Conservation (phyloP, 768 basidiomycete species). For the Russula foetens region DNA sequence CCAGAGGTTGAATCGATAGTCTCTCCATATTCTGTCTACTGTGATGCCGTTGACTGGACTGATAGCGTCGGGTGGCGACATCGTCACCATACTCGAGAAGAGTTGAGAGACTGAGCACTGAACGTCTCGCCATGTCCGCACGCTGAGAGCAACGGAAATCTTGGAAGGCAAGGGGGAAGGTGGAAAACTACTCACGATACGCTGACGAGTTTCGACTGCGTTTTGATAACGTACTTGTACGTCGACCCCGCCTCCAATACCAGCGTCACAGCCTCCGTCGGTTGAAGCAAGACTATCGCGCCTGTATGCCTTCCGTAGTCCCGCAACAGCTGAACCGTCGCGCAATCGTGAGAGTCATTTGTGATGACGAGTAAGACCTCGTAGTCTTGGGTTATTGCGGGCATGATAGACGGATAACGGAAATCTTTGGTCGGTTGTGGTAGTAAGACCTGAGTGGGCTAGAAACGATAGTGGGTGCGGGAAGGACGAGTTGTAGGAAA, state of each 20-base stretch:
- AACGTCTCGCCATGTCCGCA: slow-evolving; percentile 58
- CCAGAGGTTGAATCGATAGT: slow-evolving; percentile 59
- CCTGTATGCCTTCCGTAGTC: slow-evolving; percentile 53
- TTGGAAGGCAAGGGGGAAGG: neutral
- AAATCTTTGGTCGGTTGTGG: slow-evolving; percentile 36
- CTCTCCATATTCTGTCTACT: slow-evolving; percentile 60
- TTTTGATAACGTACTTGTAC: slow-evolving; percentile 64
- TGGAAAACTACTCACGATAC: slow-evolving; percentile 48
- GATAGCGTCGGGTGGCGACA: slow-evolving; percentile 28
- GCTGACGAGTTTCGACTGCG: slow-evolving; percentile 54
- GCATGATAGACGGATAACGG: slow-evolving; percentile 36
- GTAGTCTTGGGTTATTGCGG: slow-evolving; percentile 48
- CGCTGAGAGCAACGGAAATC: slow-evolving; percentile 31
- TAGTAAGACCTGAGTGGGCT: slow-evolving; percentile 3
- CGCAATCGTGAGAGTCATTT: slow-evolving; percentile 58
- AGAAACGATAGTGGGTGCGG: slow-evolving; percentile 5
- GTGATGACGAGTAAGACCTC: slow-evolving; percentile 62
- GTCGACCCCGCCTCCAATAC: slow-evolving; percentile 61
- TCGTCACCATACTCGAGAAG: slow-evolving; percentile 34
- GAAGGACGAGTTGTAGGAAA: slow-evolving; percentile 10
- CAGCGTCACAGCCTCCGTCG: slow-evolving; percentile 55
- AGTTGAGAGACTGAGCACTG: slow-evolving; percentile 54
- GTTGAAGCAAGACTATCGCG: slow-evolving; percentile 48
- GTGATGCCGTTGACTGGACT: slow-evolving; percentile 44
- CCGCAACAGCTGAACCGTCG: slow-evolving; percentile 54